These are phyloP conservation scores for Apocynum venetum DNA, from an alignment of 257 asterid genomes.

Conservation along the genomic window DNA sequence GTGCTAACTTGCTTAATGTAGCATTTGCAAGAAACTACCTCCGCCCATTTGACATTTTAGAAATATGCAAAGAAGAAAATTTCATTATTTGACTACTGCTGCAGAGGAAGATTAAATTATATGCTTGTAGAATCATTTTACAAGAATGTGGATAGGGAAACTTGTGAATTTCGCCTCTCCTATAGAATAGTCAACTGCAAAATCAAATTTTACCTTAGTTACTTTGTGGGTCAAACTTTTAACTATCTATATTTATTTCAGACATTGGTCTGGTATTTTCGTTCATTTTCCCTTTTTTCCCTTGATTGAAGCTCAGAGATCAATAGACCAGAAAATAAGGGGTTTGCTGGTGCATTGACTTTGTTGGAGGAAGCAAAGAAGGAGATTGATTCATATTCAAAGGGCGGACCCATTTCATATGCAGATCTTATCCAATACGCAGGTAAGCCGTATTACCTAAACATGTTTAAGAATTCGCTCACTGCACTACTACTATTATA, in stretches of 20 bases:
- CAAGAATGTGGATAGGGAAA: not conserved
- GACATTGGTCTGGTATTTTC: constrained; percentile 11
- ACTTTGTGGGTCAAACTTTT: not conserved
- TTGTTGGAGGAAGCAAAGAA: constrained; percentile 77
- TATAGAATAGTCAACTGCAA: not conserved
- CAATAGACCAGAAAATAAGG: constrained; percentile 88
- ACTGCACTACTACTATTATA: too few species aligned
- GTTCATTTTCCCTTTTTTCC: constrained; percentile 26
- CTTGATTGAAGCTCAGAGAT: constrained; percentile 94
- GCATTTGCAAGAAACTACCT: not conserved
- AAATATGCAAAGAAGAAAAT: not conserved
- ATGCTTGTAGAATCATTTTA: not conserved
- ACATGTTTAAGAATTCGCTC: not conserved
- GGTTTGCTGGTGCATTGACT: constrained; percentile 56
- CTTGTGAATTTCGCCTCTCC: not conserved
- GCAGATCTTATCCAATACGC: constrained; percentile 84
- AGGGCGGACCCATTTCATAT: constrained; percentile 85
- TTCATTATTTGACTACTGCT: not conserved
- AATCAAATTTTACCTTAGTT: not conserved
- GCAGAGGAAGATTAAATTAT: not conserved
- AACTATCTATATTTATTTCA: not conserved
- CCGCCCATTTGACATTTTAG: not conserved
- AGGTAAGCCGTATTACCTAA: constrained; percentile 39
- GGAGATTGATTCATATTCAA: constrained; percentile 73
- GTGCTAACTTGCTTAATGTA: not conserved